Evolutionary conservation across 352 stramenopile genomes (phyloP), one percentile per base, ranked within the genome.

Genomic region (Aphanomyces cochlioides): DNA sequence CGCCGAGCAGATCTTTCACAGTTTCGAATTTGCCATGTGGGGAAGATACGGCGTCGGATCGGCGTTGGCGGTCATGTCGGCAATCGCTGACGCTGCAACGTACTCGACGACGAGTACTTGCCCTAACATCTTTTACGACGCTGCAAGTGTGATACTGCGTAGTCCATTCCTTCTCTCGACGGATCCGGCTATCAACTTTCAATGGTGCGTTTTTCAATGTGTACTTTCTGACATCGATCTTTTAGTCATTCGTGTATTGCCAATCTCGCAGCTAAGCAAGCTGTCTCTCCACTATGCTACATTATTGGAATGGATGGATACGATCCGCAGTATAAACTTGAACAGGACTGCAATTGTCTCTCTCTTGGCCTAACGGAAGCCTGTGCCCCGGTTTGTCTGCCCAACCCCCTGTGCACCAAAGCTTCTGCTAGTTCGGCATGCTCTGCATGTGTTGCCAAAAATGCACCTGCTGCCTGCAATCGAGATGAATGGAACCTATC

Each of bases 221-320:
- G 28, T 17, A 40, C 21, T 12, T 61, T 61, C 28, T 69, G 19
- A 48, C 56, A 37, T 63, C 28, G 17, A 28, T 63, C 7, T 37
- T 39, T 13, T 69, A 70, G 64, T 39, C 64, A 70, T 34, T 63
- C 64, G 48, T 70, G 64, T 45, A 70, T 70, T 17, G 64, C 64
- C 48, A 70, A 70, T 7, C 6, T 70, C 15, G 64, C 64, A 19
- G 64, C 64, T 10, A 47, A 70, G 40, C 64, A 70, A 50, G 7
- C 47, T n/a, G 53, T 61, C 12, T 47, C 64, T 12, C 64, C 64
- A 3, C 47, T 70, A 12, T 70, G 64, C 47, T 70, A 61, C 45
- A 50, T 70, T 19, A 45, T 70, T 13, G 64, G 64, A 21, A 70
- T 70, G 64, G 45, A 36, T 21, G 64, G 64, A 10, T 70, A 70